Evolutionary conservation across 2,329 filamentous ascomycete species (phyloP).

Genomic region (Sporothrix variecibatus): DNA sequence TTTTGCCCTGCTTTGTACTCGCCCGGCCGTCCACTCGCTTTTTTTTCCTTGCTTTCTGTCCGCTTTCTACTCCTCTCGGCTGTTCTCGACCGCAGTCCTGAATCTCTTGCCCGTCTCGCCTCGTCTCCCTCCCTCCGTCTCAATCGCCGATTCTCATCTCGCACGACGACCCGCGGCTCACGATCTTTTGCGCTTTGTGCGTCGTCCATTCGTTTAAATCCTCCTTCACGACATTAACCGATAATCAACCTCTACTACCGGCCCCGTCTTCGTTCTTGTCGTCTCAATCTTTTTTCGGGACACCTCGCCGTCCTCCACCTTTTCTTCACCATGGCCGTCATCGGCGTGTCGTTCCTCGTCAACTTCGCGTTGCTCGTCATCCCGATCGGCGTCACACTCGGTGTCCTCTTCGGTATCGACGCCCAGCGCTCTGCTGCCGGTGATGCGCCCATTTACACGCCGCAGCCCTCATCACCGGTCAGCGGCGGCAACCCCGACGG

Average conservation of each 20-base stretch:
- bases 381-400: slow-evolving; percentile 39
- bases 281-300: background rate
- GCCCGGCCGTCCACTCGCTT: slow-evolving; percentile 7
- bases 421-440: slow-evolving; percentile 46
- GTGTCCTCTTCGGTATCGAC: slow-evolving; percentile 53
- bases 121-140: background rate
- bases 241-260: background rate
- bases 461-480: slow-evolving; percentile 31
- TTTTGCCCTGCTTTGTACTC: background rate
- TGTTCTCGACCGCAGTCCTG: background rate
- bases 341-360: slow-evolving; percentile 47
- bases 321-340: slow-evolving; percentile 38
- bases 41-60: background rate
- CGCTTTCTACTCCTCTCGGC: background rate
- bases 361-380: slow-evolving; percentile 53
- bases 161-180: background rate
- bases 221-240: background rate
- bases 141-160: slow-evolving; percentile 13
- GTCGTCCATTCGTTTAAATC: slow-evolving; percentile 7
- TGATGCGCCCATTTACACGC: slow-evolving; percentile 47
- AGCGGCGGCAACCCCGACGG: slow-evolving; percentile 24
- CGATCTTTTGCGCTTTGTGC: background rate
- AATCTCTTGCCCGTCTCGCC: slow-evolving; percentile 14
- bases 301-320: background rate
- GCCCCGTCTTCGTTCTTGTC: background rate